Percentiles rank a stretch among this genome's conserved stretches.
Conservation (phyloP, 208 protist species). For the Trypanosoma mega region DNA sequence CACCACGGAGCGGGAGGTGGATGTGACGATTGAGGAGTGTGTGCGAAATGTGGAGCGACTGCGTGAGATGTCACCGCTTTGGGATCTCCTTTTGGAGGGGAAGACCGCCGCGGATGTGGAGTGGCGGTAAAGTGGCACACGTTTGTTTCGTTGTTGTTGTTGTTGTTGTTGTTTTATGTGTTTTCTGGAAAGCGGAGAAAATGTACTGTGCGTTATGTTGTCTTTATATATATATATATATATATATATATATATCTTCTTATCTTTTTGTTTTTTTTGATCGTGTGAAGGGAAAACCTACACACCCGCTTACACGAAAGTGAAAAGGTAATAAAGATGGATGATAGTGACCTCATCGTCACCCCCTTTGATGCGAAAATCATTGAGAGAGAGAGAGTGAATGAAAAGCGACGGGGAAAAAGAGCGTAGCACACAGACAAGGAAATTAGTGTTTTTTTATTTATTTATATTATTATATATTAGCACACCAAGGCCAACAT, state of each 20-base stretch:
- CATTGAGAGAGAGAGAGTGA: too few relatives aligned
- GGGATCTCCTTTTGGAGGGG: conserved; percentile 98
- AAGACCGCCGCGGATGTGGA: conserved; percentile 91
- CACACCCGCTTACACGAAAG: too few relatives aligned
- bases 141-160: not conserved
- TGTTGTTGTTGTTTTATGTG: not conserved
- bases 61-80: conserved; percentile 97
- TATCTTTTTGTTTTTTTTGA: not conserved
- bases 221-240: conserved; percentile 9
- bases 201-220: not conserved
- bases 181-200: not conserved
- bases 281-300: not conserved
- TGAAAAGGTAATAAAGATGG: too few relatives aligned
- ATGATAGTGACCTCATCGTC: too few relatives aligned
- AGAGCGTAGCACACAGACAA: too few relatives aligned
- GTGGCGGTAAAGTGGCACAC: conserved; percentile 54
- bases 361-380: too few relatives aligned
- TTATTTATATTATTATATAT: too few relatives aligned
- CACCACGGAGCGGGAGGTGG: conserved; percentile 96
- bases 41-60: conserved; percentile 93
- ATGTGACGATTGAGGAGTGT: conserved; percentile 90
- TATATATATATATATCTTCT: not conserved
- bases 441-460: too few relatives aligned
- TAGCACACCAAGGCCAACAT: too few relatives aligned
- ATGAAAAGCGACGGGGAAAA: too few relatives aligned